A percentile compares a stretch with the other conserved stretches of the same genome.
Evolutionary conservation across 257 asterid genomes (phyloP).

Genomic region (Datura wrightii): DNA sequence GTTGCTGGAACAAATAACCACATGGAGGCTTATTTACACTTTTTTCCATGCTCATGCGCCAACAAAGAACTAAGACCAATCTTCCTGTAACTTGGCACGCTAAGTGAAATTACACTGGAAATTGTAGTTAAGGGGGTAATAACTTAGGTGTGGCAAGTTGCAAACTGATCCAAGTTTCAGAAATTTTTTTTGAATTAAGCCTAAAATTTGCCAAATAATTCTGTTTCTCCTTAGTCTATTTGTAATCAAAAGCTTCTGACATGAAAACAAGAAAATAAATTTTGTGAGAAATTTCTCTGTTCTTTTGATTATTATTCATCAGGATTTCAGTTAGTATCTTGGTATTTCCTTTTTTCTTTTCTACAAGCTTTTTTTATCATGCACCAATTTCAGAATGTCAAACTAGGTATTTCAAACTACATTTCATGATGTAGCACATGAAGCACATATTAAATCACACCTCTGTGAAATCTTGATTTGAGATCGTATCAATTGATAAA

Average conservation of each 20-base stretch:
- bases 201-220: slow-evolving; percentile 13
- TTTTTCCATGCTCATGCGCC: neutral
- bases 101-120: neutral
- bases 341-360: neutral
- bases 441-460: slow-evolving; percentile 51
- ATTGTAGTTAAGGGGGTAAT: neutral
- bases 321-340: neutral
- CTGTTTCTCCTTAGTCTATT: neutral
- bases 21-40: neutral
- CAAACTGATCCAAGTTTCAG: neutral
- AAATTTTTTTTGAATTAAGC: neutral
- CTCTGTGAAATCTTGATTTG: slow-evolving; percentile 98
- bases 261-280: neutral
- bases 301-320: neutral
- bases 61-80: neutral
- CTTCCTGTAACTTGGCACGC: neutral
- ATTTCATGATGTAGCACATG: neutral
- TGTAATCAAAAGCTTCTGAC: slow-evolving; percentile 4
- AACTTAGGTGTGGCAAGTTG: neutral
- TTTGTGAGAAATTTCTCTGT: neutral
- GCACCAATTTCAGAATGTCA: slow-evolving; percentile 18
- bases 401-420: neutral
- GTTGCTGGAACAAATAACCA: slow-evolving; percentile 5
- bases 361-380: neutral
- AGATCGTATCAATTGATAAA: slow-evolving; percentile 82